A percentile compares a stretch with the other conserved stretches of the same genome.
Evolutionary conservation across 2,329 filamentous ascomycete genomes (phyloP).

Genomic region (Huntiella moniliformis): DNA sequence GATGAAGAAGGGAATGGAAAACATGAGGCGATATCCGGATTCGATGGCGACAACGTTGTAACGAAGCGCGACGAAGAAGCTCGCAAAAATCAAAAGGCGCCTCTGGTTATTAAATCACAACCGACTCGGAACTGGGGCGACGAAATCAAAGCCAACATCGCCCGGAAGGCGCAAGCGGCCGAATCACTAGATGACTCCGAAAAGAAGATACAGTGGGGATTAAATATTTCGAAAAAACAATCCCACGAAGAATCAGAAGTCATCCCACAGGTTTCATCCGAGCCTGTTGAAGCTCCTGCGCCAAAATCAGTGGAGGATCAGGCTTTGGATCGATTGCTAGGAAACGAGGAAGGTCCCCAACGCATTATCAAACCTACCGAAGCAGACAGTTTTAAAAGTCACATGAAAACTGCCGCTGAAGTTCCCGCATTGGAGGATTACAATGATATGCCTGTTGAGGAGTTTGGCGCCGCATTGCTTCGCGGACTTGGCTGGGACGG

Average conservation of each 20-base stretch:
- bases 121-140: conserved; percentile 9
- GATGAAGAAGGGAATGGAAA: conserved; percentile 6
- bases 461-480: conserved; percentile 79
- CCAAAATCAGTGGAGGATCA: conserved; percentile 24
- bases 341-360: conserved; percentile 27
- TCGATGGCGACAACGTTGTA: conserved; percentile 4
- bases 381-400: conserved; percentile 48
- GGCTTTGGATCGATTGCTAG: conserved; percentile 49
- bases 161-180: conserved; percentile 11
- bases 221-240: conserved; percentile 16
- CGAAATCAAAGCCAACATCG: conserved; percentile 9
- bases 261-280: not conserved
- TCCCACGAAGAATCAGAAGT: not conserved
- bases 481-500: conserved; percentile 92
- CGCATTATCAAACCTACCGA: conserved; percentile 40
- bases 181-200: conserved; percentile 23
- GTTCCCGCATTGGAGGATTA: conserved; percentile 67
- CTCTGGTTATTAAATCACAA: conserved; percentile 11
- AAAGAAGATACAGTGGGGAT: conserved; percentile 36
- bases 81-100: conserved; percentile 3
- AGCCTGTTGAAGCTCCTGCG: not conserved
- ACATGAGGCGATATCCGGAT: conserved; percentile 9
- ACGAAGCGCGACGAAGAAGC: not conserved
- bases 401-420: conserved; percentile 54
- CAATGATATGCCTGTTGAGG: conserved; percentile 74